Evolutionary conservation across 2,329 filamentous ascomycete genomes (phyloP).

Genomic region (Pseudofabraea citricarpa): DNA sequence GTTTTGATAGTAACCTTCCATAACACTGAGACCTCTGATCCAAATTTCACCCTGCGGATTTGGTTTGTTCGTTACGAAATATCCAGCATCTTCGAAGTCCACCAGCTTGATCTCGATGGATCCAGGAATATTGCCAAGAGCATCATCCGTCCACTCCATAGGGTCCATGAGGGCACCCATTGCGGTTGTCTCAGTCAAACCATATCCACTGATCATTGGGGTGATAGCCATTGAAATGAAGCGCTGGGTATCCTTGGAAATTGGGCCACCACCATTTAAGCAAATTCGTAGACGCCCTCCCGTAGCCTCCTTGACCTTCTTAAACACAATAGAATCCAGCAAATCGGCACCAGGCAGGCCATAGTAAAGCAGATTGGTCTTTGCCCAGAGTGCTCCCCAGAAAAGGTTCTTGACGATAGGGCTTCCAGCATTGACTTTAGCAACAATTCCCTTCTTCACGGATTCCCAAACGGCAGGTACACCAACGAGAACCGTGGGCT

Average conservation of each 20-base stretch:
- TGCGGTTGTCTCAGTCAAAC: conserved; percentile 87
- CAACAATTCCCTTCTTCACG: conserved; percentile 87
- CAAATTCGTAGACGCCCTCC: conserved; percentile 84
- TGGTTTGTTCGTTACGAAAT: conserved; percentile 63
- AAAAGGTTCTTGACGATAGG: conserved; percentile 74
- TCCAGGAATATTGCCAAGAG: conserved; percentile 74
- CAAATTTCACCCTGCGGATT: conserved; percentile 87
- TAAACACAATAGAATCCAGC: conserved; percentile 82
- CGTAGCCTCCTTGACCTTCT: conserved; percentile 84
- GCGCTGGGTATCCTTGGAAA: conserved; percentile 79
- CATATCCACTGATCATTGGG: conserved; percentile 92
- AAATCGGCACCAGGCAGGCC: conserved; percentile 63
- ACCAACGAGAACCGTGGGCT: conserved; percentile 84
- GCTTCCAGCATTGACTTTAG: conserved; percentile 61
- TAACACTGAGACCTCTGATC: conserved; percentile 74
- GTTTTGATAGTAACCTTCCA: conserved; percentile 77
- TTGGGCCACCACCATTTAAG: conserved; percentile 90
- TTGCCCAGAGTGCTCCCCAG: conserved; percentile 58
- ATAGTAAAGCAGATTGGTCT: conserved; percentile 51
- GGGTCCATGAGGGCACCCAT: conserved; percentile 82
- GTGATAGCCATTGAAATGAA: conserved; percentile 91
- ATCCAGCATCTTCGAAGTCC: conserved; percentile 83
- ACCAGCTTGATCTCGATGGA: conserved; percentile 88
- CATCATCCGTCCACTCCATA: conserved; percentile 71
- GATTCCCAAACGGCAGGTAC: conserved; percentile 98